Conservation (phyloP, 306 rosid genomes). For the Vigna angularis region DNA sequence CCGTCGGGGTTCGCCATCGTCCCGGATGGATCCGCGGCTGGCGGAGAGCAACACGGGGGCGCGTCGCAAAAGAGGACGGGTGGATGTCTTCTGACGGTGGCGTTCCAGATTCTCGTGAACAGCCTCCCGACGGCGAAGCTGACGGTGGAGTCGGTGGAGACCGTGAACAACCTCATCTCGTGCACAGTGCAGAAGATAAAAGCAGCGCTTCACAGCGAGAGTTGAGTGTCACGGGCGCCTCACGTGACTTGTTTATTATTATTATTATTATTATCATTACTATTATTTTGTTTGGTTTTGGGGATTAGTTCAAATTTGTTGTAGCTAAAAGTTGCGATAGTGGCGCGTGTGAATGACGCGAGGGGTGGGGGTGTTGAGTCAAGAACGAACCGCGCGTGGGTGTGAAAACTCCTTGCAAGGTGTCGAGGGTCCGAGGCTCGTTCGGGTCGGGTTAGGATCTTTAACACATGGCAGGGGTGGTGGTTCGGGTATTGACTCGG, state of each 20-base stretch:
- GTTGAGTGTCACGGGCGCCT: conserved; percentile 42
- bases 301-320: background rate
- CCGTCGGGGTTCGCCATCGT: conserved; percentile 87
- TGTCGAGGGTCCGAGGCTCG: conserved; percentile 44
- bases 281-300: background rate
- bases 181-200: conserved; percentile 94
- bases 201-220: conserved; percentile 76
- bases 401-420: conserved; percentile 54
- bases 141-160: conserved; percentile 94
- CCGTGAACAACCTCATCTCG: conserved; percentile 87
- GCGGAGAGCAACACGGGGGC: background rate
- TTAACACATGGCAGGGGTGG: conserved; percentile 65
- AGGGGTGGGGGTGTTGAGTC: conserved; percentile 81
- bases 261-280: background rate
- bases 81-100: conserved; percentile 87
- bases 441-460: conserved; percentile 38
- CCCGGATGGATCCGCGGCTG: conserved; percentile 60
- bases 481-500: conserved; percentile 99
- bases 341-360: conserved; percentile 45
- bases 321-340: conserved; percentile 7
- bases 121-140: conserved; percentile 89
- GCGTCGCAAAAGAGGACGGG: conserved; percentile 44
- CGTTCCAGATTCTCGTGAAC: conserved; percentile 90
- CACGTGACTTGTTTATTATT: conserved; percentile 1
- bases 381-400: conserved; percentile 97